Base-by-base conservation (phyloP, 331 rosid genomes). In the Erythrophleum ivorense region DNA sequence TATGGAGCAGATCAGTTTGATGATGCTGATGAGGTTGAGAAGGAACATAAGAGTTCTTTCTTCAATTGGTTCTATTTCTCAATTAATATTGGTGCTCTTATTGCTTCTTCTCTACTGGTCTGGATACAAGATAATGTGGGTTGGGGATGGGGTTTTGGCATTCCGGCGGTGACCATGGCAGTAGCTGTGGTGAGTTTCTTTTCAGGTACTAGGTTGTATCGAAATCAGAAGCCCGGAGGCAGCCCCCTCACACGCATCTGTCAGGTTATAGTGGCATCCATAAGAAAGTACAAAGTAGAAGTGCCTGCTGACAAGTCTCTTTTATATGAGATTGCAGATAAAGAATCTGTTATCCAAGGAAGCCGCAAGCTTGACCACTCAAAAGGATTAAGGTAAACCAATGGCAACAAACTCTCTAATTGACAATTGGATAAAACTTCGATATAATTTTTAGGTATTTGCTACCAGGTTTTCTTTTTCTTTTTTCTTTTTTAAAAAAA, bases 31-130 rank as follows among this genome's bases (percentile, higher is more conserved):
- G 45, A 31, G 36, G 73, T 6, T 19, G 87, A 84, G 87, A 84
- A 80, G 79, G 66, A 81, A 50, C 80, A 84, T 79, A 84, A 84
- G 82, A 75, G 87, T 16, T 76, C 87, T 70, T 84, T 84, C 82
- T 85, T 85, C 88, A 85, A 81, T 36, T 85, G 88, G 88, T 85
- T 85, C 78, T 85, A 81, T 66, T 73, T 85, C 11, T 81, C 88
- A 72, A 81, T 85, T 67, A 85, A 85, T 5, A 58, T 73, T n/a
- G 88, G 81, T 69, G 86, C 84, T 55, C 88, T 86, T 60, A 59
- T 86, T 24, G 88, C 84, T 62, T 50, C 86, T 52, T 86, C 88
- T 75, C 15, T 86, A 5, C 34, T 86, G 84, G 88, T 86, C 0
- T 82, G 84, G 84, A 52, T 86, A 8, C 88, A 86, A 55, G 77